A percentile compares a stretch with the other conserved stretches of the same genome.
Evolutionary conservation across 1,284 basidiomycete genomes (phyloP).

Genomic region (Puccinia novopanici): DNA sequence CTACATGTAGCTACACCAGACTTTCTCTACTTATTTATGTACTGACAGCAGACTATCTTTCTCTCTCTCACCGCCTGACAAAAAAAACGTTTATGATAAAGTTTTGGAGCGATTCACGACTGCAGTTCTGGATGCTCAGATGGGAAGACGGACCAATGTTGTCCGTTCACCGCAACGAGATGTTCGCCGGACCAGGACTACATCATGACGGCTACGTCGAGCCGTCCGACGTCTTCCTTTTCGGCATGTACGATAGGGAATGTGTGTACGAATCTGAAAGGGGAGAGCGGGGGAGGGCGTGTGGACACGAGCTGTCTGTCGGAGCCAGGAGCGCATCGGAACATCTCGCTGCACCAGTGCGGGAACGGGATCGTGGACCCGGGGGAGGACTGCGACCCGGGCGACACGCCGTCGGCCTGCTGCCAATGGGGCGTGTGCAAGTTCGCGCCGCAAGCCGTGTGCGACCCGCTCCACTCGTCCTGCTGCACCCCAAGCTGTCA

Average conservation of each 20-base stretch:
- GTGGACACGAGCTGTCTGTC: constrained; percentile 52
- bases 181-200: constrained; percentile 55
- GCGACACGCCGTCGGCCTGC: constrained; percentile 55
- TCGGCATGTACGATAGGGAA: constrained; percentile 57
- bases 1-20: background rate
- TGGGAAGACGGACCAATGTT: constrained; percentile 53
- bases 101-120: constrained; percentile 59
- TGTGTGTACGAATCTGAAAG: constrained; percentile 54
- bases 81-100: constrained; percentile 9
- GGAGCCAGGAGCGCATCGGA: constrained; percentile 52
- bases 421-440: constrained; percentile 55
- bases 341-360: constrained; percentile 56
- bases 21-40: too few relatives aligned
- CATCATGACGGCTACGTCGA: constrained; percentile 54
- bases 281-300: constrained; percentile 1
- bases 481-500: constrained; percentile 56
- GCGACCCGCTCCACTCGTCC: constrained; percentile 55
- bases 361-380: constrained; percentile 58
- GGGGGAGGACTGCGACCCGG: constrained; percentile 58
- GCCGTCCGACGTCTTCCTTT: constrained; percentile 30
- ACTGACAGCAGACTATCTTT: constrained; percentile 29
- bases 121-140: constrained; percentile 55
- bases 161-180: constrained; percentile 54
- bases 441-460: constrained; percentile 55
- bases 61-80: background rate